These are phyloP conservation scores for Schizosaccharomyces japonicus DNA, from an alignment of 805 yeast species.

Conservation along the genomic window DNA sequence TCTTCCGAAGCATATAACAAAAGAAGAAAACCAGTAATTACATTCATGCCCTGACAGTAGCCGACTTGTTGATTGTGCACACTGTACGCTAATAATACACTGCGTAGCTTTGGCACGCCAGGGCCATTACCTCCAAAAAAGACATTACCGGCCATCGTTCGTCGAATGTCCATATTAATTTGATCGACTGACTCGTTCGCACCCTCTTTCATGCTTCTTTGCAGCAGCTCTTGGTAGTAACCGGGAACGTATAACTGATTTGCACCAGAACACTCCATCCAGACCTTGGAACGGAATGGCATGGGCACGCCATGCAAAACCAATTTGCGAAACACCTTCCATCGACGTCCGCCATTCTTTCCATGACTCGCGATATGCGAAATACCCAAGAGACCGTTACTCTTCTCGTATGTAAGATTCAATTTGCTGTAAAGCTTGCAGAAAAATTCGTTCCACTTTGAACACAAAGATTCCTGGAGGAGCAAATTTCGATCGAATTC, in stretches of 20 bases:
- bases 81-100: conserved; percentile 27
- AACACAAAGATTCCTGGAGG: too few relatives aligned
- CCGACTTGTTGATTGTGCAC: conserved; percentile 27
- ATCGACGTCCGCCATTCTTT: conserved; percentile 10
- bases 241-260: conserved; percentile 23
- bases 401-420: not conserved
- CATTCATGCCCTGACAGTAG: conserved; percentile 38
- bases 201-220: conserved; percentile 8
- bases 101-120: conserved; percentile 24
- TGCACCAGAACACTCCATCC: conserved; percentile 35
- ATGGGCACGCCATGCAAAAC: conserved; percentile 27
- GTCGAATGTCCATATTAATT: conserved; percentile 28
- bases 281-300: conserved; percentile 23
- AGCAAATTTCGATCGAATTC: too few relatives aligned
- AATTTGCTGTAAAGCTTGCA: conserved; percentile 14
- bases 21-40: conserved; percentile 29
- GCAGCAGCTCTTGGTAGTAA: conserved; percentile 19
- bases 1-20: conserved; percentile 24
- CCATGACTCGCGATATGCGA: conserved; percentile 19
- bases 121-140: conserved; percentile 33
- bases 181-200: conserved; percentile 22
- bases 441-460: conserved; percentile 29
- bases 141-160: conserved; percentile 32
- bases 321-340: conserved; percentile 17
- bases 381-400: conserved; percentile 15